Percentiles rank a stretch among this genome's conserved stretches.
These are phyloP conservation scores for Fusarium secorum DNA, from an alignment of 2,329 filamentous ascomycete species.

Conservation along the genomic window DNA sequence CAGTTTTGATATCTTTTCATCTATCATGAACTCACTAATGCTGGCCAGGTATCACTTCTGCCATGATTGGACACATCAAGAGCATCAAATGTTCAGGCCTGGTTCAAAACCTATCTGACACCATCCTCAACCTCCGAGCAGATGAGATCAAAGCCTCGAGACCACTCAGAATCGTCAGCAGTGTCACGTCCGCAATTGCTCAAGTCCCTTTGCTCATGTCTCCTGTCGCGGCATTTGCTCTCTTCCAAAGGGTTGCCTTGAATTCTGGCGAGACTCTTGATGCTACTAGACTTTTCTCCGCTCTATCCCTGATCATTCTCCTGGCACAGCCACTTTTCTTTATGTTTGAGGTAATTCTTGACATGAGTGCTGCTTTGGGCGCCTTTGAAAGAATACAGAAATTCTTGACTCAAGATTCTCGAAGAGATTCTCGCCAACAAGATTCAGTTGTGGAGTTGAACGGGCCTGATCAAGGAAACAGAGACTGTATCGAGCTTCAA, in stretches of 20 bases:
- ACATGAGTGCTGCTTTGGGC: constrained; percentile 49
- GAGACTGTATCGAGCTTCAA: background rate
- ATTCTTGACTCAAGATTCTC: constrained; percentile 44
- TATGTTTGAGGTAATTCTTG: constrained; percentile 50
- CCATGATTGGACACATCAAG: constrained; percentile 52
- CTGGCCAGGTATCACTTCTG: constrained; percentile 40
- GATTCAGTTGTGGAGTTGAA: background rate
- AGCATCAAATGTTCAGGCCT: constrained; percentile 54
- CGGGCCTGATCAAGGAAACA: background rate
- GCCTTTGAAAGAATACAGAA: constrained; percentile 53
- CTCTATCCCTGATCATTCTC: constrained; percentile 51
- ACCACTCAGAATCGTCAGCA: constrained; percentile 46
- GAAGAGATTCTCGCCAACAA: constrained; percentile 37
- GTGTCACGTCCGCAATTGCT: constrained; percentile 48
- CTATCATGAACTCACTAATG: background rate
- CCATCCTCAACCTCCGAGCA: constrained; percentile 44
- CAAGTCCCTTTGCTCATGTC: constrained; percentile 47
- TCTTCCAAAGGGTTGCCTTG: constrained; percentile 46
- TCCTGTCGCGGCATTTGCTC: constrained; percentile 50
- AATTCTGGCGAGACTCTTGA: constrained; percentile 44
- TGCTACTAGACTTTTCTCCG: constrained; percentile 51
- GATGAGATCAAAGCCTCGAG: constrained; percentile 49
- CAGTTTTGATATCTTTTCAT: background rate
- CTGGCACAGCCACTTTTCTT: constrained; percentile 50
- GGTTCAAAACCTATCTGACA: constrained; percentile 42